Evolutionary conservation across 495 filamentous ascomycete genomes (phyloP), one percentile per base, ranked within the genome.

Genomic region (Annulohypoxylon stygium): DNA sequence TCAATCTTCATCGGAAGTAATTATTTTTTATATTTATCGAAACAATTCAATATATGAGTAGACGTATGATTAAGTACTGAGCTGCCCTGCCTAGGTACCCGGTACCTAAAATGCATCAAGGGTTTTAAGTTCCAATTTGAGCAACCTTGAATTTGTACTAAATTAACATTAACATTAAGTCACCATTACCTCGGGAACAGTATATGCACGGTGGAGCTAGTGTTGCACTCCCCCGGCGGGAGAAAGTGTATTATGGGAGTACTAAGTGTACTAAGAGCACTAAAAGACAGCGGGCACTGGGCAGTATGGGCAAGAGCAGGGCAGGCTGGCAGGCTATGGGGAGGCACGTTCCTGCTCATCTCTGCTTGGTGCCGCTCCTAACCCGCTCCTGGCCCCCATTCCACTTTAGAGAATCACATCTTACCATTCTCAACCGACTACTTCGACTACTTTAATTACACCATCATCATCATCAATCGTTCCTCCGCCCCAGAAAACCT

Each of bases 341-440:
- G 53, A 68, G 65, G 71, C 61, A 69, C 61, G 71, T 70, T 74
- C 71, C 71, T 74, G 61, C 71, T 74, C 71, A 69, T 74, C 70
- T 73, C 69, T 71, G 55, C 65, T 68, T 68, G 64, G 57, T 60
- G 43, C 57, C 37, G 37, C 57, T 39, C 33, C 33, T 58, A 39
- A 39, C 34, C 54, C 54, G 64, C 43, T 41, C 41, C 54, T 55
- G 48, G 67, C 48, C 63, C 55, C 71, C 65, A 69, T 75, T 75
- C 67, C 65, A 69, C 55, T 70, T 71, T 43, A 16, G 63, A 66
- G 63, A 66, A 45, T 65, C 45, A 53, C 62, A 65, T 71, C 61
- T 66, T 57, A 61, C 69, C 69, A 71, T 67, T 30, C 62, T 67
- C 62, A 71, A 65, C 68, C 43, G 43, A 61, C 25, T 70, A 30